phyloP scores from a whole-genome alignment of 1,139 yeast species.

The Candida sp. region DNA sequence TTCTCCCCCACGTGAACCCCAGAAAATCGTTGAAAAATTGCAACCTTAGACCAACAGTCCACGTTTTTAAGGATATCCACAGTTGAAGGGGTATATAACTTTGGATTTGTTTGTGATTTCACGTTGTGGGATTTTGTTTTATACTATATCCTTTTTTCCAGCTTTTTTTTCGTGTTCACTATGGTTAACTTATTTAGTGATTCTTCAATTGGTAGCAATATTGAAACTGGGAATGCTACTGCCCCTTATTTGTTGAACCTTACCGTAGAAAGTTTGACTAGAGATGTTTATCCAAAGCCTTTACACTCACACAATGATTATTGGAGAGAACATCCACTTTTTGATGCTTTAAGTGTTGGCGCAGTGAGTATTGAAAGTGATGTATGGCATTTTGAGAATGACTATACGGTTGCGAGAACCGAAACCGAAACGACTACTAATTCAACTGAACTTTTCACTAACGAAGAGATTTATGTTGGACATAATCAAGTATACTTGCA shows the following conservation, averaged over 20 bases:
- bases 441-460: constrained; percentile 20
- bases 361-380: constrained; percentile 69
- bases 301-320: constrained; percentile 78
- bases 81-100: too few relatives aligned
- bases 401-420: constrained; percentile 21
- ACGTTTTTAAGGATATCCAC: not conserved
- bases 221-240: constrained; percentile 2
- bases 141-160: not conserved
- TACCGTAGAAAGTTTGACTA: constrained; percentile 35
- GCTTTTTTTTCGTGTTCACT: not conserved
- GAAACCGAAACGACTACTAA: constrained; percentile 10
- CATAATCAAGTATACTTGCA: constrained; percentile 52
- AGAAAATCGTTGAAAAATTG: not conserved
- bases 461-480: constrained; percentile 57
- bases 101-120: not conserved
- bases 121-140: constrained; percentile 1
- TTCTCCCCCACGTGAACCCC: not conserved
- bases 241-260: constrained; percentile 10
- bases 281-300: constrained; percentile 48
- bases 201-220: not conserved
- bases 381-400: constrained; percentile 51
- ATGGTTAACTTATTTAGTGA: constrained; percentile 8
- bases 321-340: constrained; percentile 61
- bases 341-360: constrained; percentile 60
- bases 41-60: not conserved